These are phyloP conservation scores for Przewalskia tangutica DNA, from an alignment of 257 asterid species.

Conservation along the genomic window DNA sequence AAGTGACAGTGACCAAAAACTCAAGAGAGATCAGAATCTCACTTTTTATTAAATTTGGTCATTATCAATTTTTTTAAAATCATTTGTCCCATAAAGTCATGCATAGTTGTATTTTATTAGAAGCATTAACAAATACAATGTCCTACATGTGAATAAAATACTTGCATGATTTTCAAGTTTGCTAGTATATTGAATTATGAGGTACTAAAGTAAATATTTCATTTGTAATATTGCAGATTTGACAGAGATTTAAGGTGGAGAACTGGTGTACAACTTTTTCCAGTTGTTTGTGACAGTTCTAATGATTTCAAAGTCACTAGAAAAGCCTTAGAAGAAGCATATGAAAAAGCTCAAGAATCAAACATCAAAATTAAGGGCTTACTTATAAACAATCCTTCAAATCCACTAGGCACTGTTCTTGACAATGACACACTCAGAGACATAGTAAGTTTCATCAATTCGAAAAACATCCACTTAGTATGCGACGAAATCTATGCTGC, in stretches of 20 bases:
- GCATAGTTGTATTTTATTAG: neutral
- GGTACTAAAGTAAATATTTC: neutral
- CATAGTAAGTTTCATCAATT: conserved; percentile 29
- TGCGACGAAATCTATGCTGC: conserved; percentile 88
- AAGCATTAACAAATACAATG: neutral
- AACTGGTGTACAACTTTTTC: conserved; percentile 51
- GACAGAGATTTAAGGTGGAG: conserved; percentile 85
- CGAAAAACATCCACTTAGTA: conserved; percentile 53
- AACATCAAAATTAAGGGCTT: conserved; percentile 56
- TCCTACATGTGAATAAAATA: neutral
- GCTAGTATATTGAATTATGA: neutral
- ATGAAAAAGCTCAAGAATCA: conserved; percentile 39
- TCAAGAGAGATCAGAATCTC: conserved; percentile 20
- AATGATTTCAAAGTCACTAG: conserved; percentile 51
- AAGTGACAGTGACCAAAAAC: neutral
- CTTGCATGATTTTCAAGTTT: neutral
- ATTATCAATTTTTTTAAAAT: neutral
- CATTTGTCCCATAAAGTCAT: neutral
- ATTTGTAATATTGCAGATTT: conserved; percentile 32
- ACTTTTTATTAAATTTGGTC: conserved; percentile 16
- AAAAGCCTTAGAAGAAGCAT: conserved; percentile 52
- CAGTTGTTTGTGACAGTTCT: conserved; percentile 58
- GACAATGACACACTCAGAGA: conserved; percentile 41
- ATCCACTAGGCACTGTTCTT: conserved; percentile 69
- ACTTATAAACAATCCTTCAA: conserved; percentile 75